Percentiles rank a stretch among this genome's conserved stretches.
These are phyloP conservation scores for Phialophora chinensis DNA, from an alignment of 2,329 filamentous ascomycete genomes.

Conservation along the genomic window DNA sequence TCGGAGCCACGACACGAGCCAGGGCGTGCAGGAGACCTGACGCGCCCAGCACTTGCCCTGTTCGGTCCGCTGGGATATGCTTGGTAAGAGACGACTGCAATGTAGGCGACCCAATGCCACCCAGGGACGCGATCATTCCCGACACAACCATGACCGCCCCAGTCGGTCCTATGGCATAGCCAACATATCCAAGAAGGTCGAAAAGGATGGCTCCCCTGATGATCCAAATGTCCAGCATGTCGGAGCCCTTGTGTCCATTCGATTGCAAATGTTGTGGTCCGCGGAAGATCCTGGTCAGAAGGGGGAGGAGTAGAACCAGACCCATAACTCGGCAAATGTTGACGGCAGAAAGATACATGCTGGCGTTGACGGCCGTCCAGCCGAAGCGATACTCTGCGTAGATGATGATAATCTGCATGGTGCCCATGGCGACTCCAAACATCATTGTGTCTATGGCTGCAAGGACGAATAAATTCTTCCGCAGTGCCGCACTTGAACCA, in stretches of 20 bases:
- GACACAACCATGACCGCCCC: conserved; percentile 71
- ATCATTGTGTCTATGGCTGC: conserved; percentile 81
- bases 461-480: conserved; percentile 81
- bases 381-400: conserved; percentile 81
- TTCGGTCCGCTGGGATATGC: conserved; percentile 80
- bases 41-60: conserved; percentile 87
- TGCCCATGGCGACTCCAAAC: conserved; percentile 80
- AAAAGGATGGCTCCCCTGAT: conserved; percentile 77
- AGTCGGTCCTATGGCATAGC: conserved; percentile 71
- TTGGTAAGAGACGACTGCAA: conserved; percentile 86
- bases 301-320: conserved; percentile 75
- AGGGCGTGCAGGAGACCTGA: conserved; percentile 84
- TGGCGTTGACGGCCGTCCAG: conserved; percentile 82
- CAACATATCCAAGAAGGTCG: conserved; percentile 75
- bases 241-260: conserved; percentile 70
- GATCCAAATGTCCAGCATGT: conserved; percentile 76
- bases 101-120: conserved; percentile 84
- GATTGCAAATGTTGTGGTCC: conserved; percentile 40
- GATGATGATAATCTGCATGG: conserved; percentile 78
- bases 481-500: conserved; percentile 65
- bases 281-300: conserved; percentile 77
- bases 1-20: conserved; percentile 76
- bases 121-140: conserved; percentile 75
- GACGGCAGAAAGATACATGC: conserved; percentile 78
- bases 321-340: conserved; percentile 77